These are phyloP conservation scores for Arthrobotrys iridis DNA, from an alignment of 2,329 filamentous ascomycete species.

Conservation along the genomic window DNA sequence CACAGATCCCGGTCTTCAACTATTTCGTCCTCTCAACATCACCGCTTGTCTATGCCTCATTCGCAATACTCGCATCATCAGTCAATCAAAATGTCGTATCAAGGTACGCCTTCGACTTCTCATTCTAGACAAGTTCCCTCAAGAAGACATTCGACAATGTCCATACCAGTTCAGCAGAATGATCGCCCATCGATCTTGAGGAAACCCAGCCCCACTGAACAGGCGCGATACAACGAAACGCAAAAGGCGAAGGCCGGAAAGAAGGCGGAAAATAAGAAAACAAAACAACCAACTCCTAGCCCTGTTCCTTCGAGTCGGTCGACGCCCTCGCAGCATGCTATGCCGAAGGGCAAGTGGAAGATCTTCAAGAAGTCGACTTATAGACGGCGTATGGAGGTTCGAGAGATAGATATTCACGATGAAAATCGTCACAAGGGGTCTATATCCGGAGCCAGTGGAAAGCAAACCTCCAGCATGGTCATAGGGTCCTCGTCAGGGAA, in stretches of 20 bases:
- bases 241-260: constrained; percentile 27
- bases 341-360: constrained; percentile 36
- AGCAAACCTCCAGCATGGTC: constrained; percentile 21
- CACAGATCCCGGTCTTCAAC: constrained; percentile 25
- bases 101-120: constrained; percentile 23
- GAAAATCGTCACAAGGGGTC: constrained; percentile 34
- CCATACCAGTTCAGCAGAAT: constrained; percentile 23
- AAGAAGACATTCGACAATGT: constrained; percentile 41
- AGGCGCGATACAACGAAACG: constrained; percentile 26
- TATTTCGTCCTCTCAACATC: constrained; percentile 18
- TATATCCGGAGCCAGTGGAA: neutral
- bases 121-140: constrained; percentile 35
- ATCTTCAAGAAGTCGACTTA: constrained; percentile 52
- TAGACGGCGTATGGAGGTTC: constrained; percentile 40
- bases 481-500: neutral
- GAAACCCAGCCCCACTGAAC: constrained; percentile 35
- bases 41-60: constrained; percentile 39
- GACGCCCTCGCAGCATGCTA: neutral
- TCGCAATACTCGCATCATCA: constrained; percentile 10
- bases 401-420: constrained; percentile 52
- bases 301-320: constrained; percentile 9
- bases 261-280: constrained; percentile 26
- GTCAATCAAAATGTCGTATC: constrained; percentile 27
- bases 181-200: constrained; percentile 33
- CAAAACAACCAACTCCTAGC: constrained; percentile 16